Conservation (phyloP, 495 filamentous ascomycete species). For the Talaromyces nanjingensis region DNA sequence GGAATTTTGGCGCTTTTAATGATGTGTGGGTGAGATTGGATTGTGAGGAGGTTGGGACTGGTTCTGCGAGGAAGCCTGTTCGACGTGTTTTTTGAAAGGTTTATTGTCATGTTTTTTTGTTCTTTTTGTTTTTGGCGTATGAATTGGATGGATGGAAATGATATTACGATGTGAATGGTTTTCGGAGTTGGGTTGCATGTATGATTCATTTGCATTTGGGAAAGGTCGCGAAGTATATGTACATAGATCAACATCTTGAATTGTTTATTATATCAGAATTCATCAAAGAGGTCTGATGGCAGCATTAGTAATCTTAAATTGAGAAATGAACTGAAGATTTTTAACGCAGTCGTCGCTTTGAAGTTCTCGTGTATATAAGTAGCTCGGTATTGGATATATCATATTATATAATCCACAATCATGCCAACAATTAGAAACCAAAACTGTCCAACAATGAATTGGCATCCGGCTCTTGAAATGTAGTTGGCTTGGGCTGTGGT, state of each 20-base stretch:
- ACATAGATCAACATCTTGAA: background rate
- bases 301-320: too few relatives aligned
- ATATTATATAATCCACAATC: background rate
- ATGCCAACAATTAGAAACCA: slow-evolving; percentile 45
- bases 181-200: slow-evolving; percentile 18
- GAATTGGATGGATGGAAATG: background rate
- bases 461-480: slow-evolving; percentile 85
- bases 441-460: slow-evolving; percentile 76
- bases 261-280: too few relatives aligned
- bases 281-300: too few relatives aligned
- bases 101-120: background rate
- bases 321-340: background rate
- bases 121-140: background rate
- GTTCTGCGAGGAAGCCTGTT: background rate
- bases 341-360: background rate
- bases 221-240: background rate
- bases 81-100: background rate
- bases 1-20: slow-evolving; percentile 21
- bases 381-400: background rate
- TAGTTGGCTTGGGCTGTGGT: slow-evolving; percentile 51
- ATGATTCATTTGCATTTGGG: slow-evolving; percentile 1
- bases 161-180: slow-evolving; percentile 10
- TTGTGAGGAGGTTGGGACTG: slow-evolving; percentile 16
- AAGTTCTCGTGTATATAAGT: background rate
- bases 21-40: slow-evolving; percentile 29